These are phyloP conservation scores for Hygrocybe coccinea DNA, from an alignment of 768 basidiomycete species.

Conservation along the genomic window DNA sequence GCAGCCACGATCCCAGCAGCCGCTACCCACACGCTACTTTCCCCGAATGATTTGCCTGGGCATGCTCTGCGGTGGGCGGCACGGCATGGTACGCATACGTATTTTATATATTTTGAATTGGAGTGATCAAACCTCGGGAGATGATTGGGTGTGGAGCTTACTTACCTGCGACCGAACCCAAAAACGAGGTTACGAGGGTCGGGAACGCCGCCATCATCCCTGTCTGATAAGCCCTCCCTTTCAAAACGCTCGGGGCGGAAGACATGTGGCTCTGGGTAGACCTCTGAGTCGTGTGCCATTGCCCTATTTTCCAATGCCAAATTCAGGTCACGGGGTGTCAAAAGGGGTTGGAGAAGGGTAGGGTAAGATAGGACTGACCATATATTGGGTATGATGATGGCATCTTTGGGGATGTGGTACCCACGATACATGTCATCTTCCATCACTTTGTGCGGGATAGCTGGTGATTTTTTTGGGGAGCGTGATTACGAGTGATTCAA, in stretches of 20 bases:
- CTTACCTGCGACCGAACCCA: constrained; percentile 50
- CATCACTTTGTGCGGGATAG: constrained; percentile 50
- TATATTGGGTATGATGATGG: constrained; percentile 40
- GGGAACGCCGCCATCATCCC: background rate
- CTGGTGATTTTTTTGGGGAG: background rate
- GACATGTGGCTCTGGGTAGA: constrained; percentile 41
- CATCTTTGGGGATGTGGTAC: constrained; percentile 43
- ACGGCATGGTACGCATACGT: no score
- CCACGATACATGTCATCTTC: constrained; percentile 47
- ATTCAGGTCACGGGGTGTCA: background rate
- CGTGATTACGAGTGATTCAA: background rate
- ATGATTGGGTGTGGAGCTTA: background rate
- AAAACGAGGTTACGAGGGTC: constrained; percentile 50
- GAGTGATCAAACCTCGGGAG: constrained; percentile 6
- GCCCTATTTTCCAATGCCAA: constrained; percentile 15
- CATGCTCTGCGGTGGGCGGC: constrained; percentile 36
- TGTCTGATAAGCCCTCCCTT: constrained; percentile 23
- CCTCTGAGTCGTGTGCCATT: constrained; percentile 26
- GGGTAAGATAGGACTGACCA: no score
- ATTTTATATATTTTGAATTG: no score
- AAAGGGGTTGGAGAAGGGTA: background rate
- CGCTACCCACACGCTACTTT: constrained; percentile 43
- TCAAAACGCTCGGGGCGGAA: constrained; percentile 52
- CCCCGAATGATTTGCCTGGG: constrained; percentile 52
- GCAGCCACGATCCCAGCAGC: constrained; percentile 42